Evolutionary conservation across 2,329 filamentous ascomycete genomes (phyloP), one percentile per base, ranked within the genome.

Genomic region (Pestalotiopsis fici): DNA sequence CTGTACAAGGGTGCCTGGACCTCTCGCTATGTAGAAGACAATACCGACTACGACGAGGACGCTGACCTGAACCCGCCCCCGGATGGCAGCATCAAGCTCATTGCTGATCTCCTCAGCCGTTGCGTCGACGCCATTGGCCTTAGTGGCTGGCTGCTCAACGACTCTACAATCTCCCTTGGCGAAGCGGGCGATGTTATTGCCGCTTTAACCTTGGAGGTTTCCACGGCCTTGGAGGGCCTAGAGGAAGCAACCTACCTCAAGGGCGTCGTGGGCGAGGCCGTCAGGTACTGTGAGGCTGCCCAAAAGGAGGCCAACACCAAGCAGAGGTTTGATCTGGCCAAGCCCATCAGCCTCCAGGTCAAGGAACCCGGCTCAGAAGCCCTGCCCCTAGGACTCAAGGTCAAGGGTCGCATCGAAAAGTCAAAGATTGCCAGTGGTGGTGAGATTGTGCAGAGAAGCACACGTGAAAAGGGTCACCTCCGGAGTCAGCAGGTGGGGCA

Each of bases 401-500:
- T 85, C 2, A 84, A 86, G 72, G 74, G 76, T 23, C 78, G 82
- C 70, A 82, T 88, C 25, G 83, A 84, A 55, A 80, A 75, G 68
- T 80, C 83, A 69, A 90, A 93, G 86, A 82, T 92, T 71, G 83
- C 90, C 72, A 83, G 86, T 59, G 90, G 89, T 66, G 93, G 93
- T 21, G 91, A 94, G 81, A 83, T 93, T 54, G 85, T 90, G 69
- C 83, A 87, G 77, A 88, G 93, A 72, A 94, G 86, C 73, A 84
- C 83, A 72, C 85, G 94, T 78, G 92, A 97, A 81, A 90, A 91
- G 67, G 93, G 92, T 21, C 89, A 92, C 79, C 81, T 97, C 78
- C 88, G 92, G 75, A 93, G 92, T 76, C 92, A 93, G 81, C 91
- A 90, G 77, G 91, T 95, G 69, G 92, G 92, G 66, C 89, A 91